Conservation (phyloP, 139 green algal species). For the Coelastrella sp. region DNA sequence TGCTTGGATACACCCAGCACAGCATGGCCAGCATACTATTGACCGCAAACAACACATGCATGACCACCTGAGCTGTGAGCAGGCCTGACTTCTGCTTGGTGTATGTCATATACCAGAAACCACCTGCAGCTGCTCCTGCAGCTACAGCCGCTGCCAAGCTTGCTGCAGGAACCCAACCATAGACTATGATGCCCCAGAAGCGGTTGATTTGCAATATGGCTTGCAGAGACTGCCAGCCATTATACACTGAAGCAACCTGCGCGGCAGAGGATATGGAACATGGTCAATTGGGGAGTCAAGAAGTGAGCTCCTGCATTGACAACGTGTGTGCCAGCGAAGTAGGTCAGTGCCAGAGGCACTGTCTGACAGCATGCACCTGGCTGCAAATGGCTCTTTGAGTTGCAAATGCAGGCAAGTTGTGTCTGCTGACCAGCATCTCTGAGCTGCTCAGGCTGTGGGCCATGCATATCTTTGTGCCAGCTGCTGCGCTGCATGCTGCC, state of each 20-base stretch:
- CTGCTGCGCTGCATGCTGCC: too few species aligned
- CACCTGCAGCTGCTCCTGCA: too few species aligned
- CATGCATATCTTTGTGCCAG: too few species aligned
- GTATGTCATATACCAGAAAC: constrained; percentile 24
- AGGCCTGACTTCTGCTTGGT: constrained; percentile 36
- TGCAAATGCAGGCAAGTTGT: too few species aligned
- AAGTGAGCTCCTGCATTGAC: too few species aligned
- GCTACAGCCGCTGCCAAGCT: background rate
- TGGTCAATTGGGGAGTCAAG: background rate
- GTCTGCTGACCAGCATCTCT: too few species aligned
- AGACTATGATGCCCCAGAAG: constrained; percentile 46
- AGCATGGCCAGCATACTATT: constrained; percentile 26
- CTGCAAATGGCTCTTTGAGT: too few species aligned
- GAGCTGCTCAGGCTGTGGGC: too few species aligned
- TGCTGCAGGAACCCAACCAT: constrained; percentile 34
- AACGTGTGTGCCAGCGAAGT: too few species aligned
- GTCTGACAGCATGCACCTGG: too few species aligned
- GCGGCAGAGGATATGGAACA: background rate
- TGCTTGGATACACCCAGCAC: constrained; percentile 36
- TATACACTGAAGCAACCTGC: constrained; percentile 21
- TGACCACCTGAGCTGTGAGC: constrained; percentile 33
- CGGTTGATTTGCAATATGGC: constrained; percentile 42
- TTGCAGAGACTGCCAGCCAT: constrained; percentile 33
- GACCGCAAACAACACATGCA: constrained; percentile 39
- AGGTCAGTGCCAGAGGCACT: too few species aligned